Base-by-base conservation (phyloP, 1,284 basidiomycete genomes). In the Thecaphora thlaspeos region DNA sequence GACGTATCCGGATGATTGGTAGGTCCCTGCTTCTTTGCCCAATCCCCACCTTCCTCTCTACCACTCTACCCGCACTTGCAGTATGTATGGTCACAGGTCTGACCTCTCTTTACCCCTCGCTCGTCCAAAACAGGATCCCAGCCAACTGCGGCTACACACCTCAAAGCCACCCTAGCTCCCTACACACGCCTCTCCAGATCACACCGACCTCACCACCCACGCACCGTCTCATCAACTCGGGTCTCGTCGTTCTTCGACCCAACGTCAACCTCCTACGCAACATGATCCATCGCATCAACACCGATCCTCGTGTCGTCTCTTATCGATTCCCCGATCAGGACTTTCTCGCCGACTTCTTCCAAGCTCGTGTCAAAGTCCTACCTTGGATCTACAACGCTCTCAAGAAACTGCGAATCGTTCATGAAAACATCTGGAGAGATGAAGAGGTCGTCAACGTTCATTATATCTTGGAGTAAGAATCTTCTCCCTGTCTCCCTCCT, bases 311-410 rank as follows among this genome's bases (percentile, higher is more conserved):
- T 7, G 82, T 95, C 15, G 69, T 84, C 4, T 82, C 82, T 1
- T 93, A 87, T 80, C 82, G 82, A 37, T 97, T 97, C 78, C 87
- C 91, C 0, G 93, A 97, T 77, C 93, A 97, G 79, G 93, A 97
- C 71, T 83, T 95, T 22, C 84, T 97, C 28, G 84, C 91, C 1
- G 84, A 84, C 30, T 85, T 86, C 71, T 96, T 93, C 81, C 79
- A 81, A 30, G 24, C 10, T 22, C 23, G 21, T 5, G 81, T 80
- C 86, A 86, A 81, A 51, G 85, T 87, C 11, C 78, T 92, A 28
- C 84, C 86, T 0, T 92, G 88, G 85, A 84, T 84, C 55, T 92
- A 91, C 79, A 94, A 94, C 67, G 90, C 89, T 0, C 82, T 93
- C 61, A 90, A 90, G 79, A 88, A 89, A 18, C 78, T 90, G 58